Percentiles rank a stretch among this genome's conserved stretches.
phyloP scores from a whole-genome alignment of 176 grass and related monocot species.

The Zizania latifolia region DNA sequence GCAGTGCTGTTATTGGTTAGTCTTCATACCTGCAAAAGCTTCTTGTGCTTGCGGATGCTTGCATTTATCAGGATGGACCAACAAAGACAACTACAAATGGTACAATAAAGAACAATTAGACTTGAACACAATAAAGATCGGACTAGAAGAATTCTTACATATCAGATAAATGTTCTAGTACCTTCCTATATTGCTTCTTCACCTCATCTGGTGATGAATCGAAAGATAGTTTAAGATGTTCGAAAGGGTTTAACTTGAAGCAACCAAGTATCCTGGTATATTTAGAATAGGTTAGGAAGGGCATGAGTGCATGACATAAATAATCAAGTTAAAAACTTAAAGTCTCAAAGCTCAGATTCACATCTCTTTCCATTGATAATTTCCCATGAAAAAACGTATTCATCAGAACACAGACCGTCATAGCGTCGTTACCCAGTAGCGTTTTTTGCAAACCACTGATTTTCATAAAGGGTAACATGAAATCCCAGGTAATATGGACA shows the following conservation, averaged over 20 bases:
- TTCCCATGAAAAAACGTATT: background rate
- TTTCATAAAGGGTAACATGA: background rate
- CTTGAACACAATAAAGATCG: background rate
- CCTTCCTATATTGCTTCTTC: constrained; percentile 98
- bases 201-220: constrained; percentile 77
- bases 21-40: constrained; percentile 80
- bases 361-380: background rate
- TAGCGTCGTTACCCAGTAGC: background rate
- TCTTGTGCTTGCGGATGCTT: constrained; percentile 95
- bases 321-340: background rate
- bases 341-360: background rate
- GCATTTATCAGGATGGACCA: constrained; percentile 99
- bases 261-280: constrained; percentile 81
- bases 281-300: too few relatives aligned
- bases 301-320: too few relatives aligned
- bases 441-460: background rate
- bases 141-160: background rate
- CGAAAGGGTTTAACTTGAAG: constrained; percentile 98
- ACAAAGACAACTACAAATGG: constrained; percentile 65
- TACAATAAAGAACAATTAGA: constrained; percentile 21
- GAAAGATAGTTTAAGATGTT: constrained; percentile 91
- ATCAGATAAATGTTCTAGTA: constrained; percentile 26
- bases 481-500: background rate
- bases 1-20: too few relatives aligned
- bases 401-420: background rate